Base-by-base conservation (phyloP, 2,329 filamentous ascomycete species). In the Dendryphion nanum region DNA sequence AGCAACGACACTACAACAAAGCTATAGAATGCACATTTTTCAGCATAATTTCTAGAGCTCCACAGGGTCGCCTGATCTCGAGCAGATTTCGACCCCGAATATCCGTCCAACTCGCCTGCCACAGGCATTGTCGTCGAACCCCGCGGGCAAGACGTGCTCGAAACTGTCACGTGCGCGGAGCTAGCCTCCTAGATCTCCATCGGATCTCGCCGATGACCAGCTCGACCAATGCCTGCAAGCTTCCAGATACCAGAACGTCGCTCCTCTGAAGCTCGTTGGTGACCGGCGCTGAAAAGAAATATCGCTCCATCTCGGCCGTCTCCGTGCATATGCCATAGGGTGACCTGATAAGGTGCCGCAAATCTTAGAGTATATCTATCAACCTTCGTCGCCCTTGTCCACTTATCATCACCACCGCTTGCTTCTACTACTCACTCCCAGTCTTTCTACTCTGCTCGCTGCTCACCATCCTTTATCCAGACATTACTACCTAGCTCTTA, bases 131-230 rank as follows among this genome's bases (percentile, higher is more conserved):
- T 30, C 29, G 15, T 8, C 16, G 29, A 17, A 30, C 15, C 29
- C 29, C 29, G 10, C 29, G 29, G 12, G 15, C 16, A 8, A 10
- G 29, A 30, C 8, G 29, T 17, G 10, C 4, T 17, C 29, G 10
- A 8, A 13, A 15, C 10, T 17, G 10, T n/a, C 13, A n/a, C 29
- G 29, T 30, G 29, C 8, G 29, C 12, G 16, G 29, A 14, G 10
- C 29, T 30, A 13, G 15, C 23, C 23, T n/a, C n/a, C n/a, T 10
- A 26, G 23, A 8, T 26, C 23, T 14, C 21, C 33, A 36, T 53
- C 61, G 61, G 62, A 63, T 48, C 32, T 50, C 59, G 61, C 61
- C 61, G 60, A 61, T 44, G 51, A 43, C 52, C 51, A 47, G 48
- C 45, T 51, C 50, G 50, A 51, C 53, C 51, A 57, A 55, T 57